Evolutionary conservation across 176 grass and related monocot genomes (phyloP).

Genomic region (Musa acuminata): DNA sequence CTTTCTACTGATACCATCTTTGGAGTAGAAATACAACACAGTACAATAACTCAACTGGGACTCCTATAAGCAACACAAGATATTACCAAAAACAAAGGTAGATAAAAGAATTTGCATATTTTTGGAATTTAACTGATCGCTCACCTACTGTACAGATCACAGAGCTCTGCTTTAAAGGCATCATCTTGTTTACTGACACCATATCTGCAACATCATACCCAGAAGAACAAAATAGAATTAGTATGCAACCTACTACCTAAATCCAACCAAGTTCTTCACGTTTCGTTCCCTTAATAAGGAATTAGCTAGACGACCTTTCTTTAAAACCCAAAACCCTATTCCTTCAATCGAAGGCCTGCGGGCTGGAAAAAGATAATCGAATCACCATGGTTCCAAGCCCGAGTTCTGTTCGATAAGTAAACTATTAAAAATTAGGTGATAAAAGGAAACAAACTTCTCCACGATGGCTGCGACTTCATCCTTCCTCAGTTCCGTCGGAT

Average conservation of each 20-base stretch:
- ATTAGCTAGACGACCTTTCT: not conserved
- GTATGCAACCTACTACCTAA: not conserved
- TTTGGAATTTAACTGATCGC: not conserved
- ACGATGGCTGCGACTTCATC: slow-evolving; percentile 69
- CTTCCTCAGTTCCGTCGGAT: slow-evolving; percentile 46
- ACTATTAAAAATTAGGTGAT: not conserved
- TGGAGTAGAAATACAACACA: not conserved
- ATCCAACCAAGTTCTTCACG: not conserved
- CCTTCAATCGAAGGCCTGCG: not conserved
- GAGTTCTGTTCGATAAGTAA: slow-evolving; percentile 4
- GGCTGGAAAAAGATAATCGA: not conserved
- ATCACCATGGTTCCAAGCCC: not conserved
- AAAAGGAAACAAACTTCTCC: slow-evolving; percentile 30
- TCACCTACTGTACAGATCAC: slow-evolving; percentile 72
- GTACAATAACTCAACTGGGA: not conserved
- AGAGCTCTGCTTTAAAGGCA: slow-evolving; percentile 82
- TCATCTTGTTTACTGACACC: slow-evolving; percentile 79
- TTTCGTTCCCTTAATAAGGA: not conserved
- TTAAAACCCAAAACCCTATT: not conserved
- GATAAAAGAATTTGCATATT: not conserved
- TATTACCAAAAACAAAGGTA: not conserved
- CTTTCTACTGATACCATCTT: not conserved
- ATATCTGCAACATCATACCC: slow-evolving; percentile 44
- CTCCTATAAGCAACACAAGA: not conserved
- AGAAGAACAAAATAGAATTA: slow-evolving; percentile 16